Percentiles rank a stretch among this genome's conserved stretches.
These are phyloP conservation scores for Avena sativa DNA, from an alignment of 176 grass and related monocot genomes.

Conservation along the genomic window DNA sequence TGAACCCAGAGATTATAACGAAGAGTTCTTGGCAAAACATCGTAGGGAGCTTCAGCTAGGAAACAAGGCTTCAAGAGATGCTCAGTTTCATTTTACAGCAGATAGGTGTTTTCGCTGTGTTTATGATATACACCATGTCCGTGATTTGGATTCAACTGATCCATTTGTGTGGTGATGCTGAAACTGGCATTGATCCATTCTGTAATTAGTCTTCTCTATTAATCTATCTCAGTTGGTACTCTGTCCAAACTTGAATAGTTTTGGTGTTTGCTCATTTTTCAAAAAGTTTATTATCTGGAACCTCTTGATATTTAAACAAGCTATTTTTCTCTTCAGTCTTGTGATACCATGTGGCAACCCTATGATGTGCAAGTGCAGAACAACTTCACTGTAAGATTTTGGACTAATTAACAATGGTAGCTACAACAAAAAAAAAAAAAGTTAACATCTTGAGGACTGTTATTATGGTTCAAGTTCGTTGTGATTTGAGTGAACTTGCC, in stretches of 20 bases:
- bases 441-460: background rate
- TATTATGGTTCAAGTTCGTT: background rate
- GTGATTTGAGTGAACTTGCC: background rate
- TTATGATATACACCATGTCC: background rate
- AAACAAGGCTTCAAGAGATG: constrained; percentile 13
- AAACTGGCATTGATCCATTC: background rate
- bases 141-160: constrained; percentile 14
- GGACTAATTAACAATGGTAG: background rate
- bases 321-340: background rate
- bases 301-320: background rate
- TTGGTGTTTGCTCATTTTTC: background rate
- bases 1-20: background rate
- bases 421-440: background rate
- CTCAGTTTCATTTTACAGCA: constrained; percentile 22
- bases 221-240: background rate
- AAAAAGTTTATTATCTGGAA: background rate
- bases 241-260: background rate
- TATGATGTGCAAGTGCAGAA: background rate
- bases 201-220: background rate
- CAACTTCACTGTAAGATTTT: background rate
- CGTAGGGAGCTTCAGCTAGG: background rate
- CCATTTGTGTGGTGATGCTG: background rate
- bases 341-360: background rate
- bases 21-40: constrained; percentile 16
- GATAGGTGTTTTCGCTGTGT: background rate